These are phyloP conservation scores for Coccinonectria pachysandricola DNA, from an alignment of 2,329 filamentous ascomycete species.

Conservation along the genomic window DNA sequence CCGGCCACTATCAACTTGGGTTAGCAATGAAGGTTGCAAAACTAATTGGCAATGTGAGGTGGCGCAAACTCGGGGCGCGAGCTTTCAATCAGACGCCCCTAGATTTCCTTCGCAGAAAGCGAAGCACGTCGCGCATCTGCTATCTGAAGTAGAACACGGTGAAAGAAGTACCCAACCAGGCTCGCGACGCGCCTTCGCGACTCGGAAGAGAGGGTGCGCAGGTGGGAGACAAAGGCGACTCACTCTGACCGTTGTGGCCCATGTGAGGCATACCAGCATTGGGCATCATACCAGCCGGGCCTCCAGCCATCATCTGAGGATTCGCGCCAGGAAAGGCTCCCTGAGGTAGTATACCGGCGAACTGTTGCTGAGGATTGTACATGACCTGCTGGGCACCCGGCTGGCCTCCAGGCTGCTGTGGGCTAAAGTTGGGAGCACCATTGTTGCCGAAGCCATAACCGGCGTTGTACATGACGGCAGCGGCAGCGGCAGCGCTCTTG, in stretches of 20 bases:
- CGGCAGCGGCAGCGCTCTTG: constrained; percentile 3
- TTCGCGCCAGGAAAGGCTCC: constrained; percentile 41
- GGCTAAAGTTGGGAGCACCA: constrained; percentile 41
- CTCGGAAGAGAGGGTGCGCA: constrained; percentile 3
- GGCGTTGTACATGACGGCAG: constrained; percentile 39
- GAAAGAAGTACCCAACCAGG: constrained; percentile 1
- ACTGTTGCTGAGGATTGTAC: constrained; percentile 48
- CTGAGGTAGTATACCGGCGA: constrained; percentile 41
- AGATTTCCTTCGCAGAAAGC: too few relatives aligned
- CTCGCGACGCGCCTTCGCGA: constrained; percentile 3
- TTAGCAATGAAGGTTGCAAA: constrained; percentile 8
- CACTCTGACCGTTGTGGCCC: constrained; percentile 50
- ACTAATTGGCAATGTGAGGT: constrained; percentile 1
- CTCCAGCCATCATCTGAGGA: constrained; percentile 44
- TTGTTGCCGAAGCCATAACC: constrained; percentile 45
- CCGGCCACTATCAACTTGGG: constrained; percentile 36
- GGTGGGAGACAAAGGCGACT: too few relatives aligned
- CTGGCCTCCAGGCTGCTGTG: constrained; percentile 28
- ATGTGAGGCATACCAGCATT: constrained; percentile 49
- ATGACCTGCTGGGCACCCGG: constrained; percentile 43
- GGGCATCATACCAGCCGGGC: constrained; percentile 53
- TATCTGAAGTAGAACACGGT: too few relatives aligned
- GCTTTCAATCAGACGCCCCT: constrained; percentile 8
- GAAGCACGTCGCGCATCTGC: too few relatives aligned
- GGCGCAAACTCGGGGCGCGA: constrained; percentile 8